Evolutionary conservation across 169 alveolate genomes (phyloP).

Genomic region (Plasmodium malariae): DNA sequence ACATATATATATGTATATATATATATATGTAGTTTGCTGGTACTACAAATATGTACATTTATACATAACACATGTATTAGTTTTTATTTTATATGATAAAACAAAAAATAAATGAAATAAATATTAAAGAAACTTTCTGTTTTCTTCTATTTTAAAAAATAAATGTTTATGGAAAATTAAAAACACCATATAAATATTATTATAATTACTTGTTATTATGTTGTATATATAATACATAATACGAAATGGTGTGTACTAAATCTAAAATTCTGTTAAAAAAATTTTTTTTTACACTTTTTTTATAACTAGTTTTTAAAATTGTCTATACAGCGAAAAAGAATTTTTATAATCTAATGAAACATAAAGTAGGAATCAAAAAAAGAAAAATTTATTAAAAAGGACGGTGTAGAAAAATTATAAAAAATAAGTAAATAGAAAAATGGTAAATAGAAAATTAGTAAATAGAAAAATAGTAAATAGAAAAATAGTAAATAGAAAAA

Average conservation of each 20-base stretch:
- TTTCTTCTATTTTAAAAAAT: not conserved
- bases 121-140: not conserved
- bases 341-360: not conserved
- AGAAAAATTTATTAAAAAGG: not conserved
- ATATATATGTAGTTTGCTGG: not conserved
- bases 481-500: too few species aligned
- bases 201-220: not conserved
- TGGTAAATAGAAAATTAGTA: too few species aligned
- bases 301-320: conserved; percentile 22
- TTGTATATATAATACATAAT: not conserved
- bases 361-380: conserved; percentile 5
- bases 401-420: not conserved
- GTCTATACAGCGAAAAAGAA: conserved; percentile 61
- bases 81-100: not conserved
- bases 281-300: conserved; percentile 1
- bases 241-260: conserved; percentile 38
- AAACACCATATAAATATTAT: not conserved
- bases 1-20: conserved; percentile 7
- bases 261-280: conserved; percentile 71
- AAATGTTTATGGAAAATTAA: not conserved
- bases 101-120: not conserved
- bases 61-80: not conserved
- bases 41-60: not conserved
- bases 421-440: not conserved
- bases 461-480: too few species aligned